Evolutionary conservation across 306 rosid genomes (phyloP), one percentile per base, ranked within the genome.

Genomic region (barrel medic (Medicago truncatula)): DNA sequence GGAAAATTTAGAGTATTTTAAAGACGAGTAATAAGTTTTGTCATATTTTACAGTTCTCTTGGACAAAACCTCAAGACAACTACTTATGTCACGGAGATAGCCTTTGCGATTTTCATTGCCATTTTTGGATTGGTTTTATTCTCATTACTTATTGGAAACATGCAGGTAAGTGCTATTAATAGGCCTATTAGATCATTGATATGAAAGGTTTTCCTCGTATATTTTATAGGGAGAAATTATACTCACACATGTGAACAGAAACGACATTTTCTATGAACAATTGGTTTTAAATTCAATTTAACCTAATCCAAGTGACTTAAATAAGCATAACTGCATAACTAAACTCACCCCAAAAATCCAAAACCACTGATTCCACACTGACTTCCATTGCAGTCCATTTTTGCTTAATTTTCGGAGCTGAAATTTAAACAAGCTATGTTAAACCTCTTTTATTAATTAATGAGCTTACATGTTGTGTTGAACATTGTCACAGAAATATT

Each of bases 1-100:
- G 38, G 38, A 34, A 34, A 34, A 6, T 13, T 13, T 46, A 46
- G 16, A 46, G 16, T 1, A 46, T 15, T 46, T 46, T 46, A 0
- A 12, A 46, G 7, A 46, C 16, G 7, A 43, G 21, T 65, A 14
- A 23, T 6, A 46, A 53, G 1, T 4, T 56, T 47, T 49, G 60
- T 62, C 47, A 21, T 79, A 1, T 57, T 77, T 76, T 80, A 74
- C 84, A 92, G 98, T 78, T 89, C 97, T 43, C 46, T 91, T n/a
- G 98, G 98, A 71, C 96, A 92, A 82, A 86, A 83, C 76, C 95
- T 95, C 46, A 17, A 87, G 80, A 92, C 96, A 62, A 89, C 90
- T 84, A 85, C 91, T 52, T 70, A 11, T 58, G 78, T 85, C 0
- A 16, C 76, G 73, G 98, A 95, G 87, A 88, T 90, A 78, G 0